Percentiles rank a stretch among this genome's conserved stretches.
Evolutionary conservation across 2,329 filamentous ascomycete genomes (phyloP).

Genomic region (Botrytis paeoniae): DNA sequence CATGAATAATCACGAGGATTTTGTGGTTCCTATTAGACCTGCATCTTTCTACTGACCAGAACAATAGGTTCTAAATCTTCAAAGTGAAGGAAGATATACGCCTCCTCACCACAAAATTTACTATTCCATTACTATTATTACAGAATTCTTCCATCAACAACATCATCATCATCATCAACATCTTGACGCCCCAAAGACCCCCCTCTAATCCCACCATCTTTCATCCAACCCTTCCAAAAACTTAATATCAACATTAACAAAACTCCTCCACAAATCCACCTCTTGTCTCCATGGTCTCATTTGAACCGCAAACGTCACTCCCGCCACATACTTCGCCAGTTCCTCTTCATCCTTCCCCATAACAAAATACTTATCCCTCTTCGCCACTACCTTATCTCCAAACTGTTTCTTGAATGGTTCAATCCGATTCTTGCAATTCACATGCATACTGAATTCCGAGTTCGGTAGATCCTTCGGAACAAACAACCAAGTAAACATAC

Average conservation of each 20-base stretch:
- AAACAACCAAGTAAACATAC: constrained; percentile 49
- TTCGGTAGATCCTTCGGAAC: constrained; percentile 47
- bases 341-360: constrained; percentile 46
- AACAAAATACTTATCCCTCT: constrained; percentile 46
- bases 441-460: constrained; percentile 45
- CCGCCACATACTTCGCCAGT: constrained; percentile 41
- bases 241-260: constrained; percentile 44
- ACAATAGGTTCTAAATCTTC: not conserved
- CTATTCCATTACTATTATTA: not conserved
- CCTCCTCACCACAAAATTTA: not conserved
- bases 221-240: constrained; percentile 45
- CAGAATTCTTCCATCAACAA: not conserved
- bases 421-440: constrained; percentile 34
- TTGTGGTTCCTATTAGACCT: not conserved
- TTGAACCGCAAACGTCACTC: constrained; percentile 46
- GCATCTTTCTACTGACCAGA: not conserved
- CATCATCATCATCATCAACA: not conserved
- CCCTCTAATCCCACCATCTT: constrained; percentile 13
- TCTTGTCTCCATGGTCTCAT: constrained; percentile 49
- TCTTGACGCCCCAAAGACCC: not conserved
- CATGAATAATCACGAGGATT: not conserved
- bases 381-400: constrained; percentile 41
- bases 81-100: not conserved
- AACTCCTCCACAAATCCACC: constrained; percentile 53
- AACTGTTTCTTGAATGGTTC: constrained; percentile 34